Base-by-base conservation (phyloP, 2,329 filamentous ascomycete genomes). In the Scorias spongiosa region DNA sequence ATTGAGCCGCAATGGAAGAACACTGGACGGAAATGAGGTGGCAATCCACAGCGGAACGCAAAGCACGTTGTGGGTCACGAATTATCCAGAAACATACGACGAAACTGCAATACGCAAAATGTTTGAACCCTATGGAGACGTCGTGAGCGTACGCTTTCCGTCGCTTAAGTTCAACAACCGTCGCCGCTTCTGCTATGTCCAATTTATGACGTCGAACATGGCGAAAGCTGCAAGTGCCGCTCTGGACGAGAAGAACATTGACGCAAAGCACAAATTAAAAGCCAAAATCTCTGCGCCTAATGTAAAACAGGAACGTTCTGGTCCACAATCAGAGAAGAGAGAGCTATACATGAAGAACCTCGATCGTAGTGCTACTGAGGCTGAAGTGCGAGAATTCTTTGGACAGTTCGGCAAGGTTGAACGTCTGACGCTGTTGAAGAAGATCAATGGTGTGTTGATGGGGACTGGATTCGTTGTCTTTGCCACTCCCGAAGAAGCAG, bases 171-270 rank as follows among this genome's bases (percentile, higher is more conserved):
- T 75, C 62, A 89, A 95, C 56, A 80, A 81, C 1, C 80, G 84
- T 53, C 84, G 91, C 29, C 81, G 91, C 18, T 98, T 98, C 66
- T 95, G 88, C 67, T 98, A 98, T 61, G 72, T 95, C 6, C 85
- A 93, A n/a, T 95, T 95, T 59, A 73, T 78, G 40, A 76, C 78
- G 29, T 63, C 73, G 2, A 70, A 72, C n/a, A 74, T 76, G 42
- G 84, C 87, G 1, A 71, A 76, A 34, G 76, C 75, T 2, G 61
- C 60, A 41, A 88, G 88, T 1, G 81, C 80, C 1, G 66, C 76
- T 46, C 73, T 94, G 41, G 74, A 95, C 56, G 81, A 81, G 20
- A 79, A 72, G 45, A 60, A 78, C 17, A 63, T 93, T 0, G 81
- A 81, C 18, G 77, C 76, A 20, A 74, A 75, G 26, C 79, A 80